These are phyloP conservation scores for Hyphodiscus hymeniophilus DNA, from an alignment of 495 filamentous ascomycete species.

Conservation along the genomic window DNA sequence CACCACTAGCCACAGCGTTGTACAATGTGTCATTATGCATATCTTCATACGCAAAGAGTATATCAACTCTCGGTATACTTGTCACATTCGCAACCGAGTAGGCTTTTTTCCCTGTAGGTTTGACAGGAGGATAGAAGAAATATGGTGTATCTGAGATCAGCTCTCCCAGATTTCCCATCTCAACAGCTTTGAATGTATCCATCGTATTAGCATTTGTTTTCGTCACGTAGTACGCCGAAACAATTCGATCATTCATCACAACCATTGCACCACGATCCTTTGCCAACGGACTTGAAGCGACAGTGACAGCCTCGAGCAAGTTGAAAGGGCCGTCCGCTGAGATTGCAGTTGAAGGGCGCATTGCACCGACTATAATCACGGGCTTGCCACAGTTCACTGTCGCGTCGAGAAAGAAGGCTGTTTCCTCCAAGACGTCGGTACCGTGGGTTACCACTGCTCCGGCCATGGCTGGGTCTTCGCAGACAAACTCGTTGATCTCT, in stretches of 20 bases:
- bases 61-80: constrained; percentile 32
- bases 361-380: constrained; percentile 40
- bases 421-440: constrained; percentile 43
- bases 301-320: constrained; percentile 39
- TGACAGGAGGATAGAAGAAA: constrained; percentile 33
- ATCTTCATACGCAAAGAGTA: constrained; percentile 23
- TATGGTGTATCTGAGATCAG: constrained; percentile 32
- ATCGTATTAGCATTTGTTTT: constrained; percentile 44
- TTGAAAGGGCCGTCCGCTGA: constrained; percentile 43
- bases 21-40: constrained; percentile 30
- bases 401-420: constrained; percentile 41
- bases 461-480: constrained; percentile 34
- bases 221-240: constrained; percentile 37
- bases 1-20: constrained; percentile 28
- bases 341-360: constrained; percentile 42
- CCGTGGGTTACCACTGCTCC: constrained; percentile 43
- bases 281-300: constrained; percentile 30
- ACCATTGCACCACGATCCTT: constrained; percentile 35
- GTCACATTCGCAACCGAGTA: constrained; percentile 24
- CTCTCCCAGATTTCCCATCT: constrained; percentile 32
- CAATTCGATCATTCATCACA: constrained; percentile 44
- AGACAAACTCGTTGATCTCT: constrained; percentile 29
- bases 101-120: constrained; percentile 26
- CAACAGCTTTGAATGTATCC: constrained; percentile 40
- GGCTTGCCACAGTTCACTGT: constrained; percentile 40